Percentiles rank a stretch among this genome's conserved stretches.
These are phyloP conservation scores for Tuctoria greenei DNA, from an alignment of 176 grass and related monocot species.

Conservation along the genomic window DNA sequence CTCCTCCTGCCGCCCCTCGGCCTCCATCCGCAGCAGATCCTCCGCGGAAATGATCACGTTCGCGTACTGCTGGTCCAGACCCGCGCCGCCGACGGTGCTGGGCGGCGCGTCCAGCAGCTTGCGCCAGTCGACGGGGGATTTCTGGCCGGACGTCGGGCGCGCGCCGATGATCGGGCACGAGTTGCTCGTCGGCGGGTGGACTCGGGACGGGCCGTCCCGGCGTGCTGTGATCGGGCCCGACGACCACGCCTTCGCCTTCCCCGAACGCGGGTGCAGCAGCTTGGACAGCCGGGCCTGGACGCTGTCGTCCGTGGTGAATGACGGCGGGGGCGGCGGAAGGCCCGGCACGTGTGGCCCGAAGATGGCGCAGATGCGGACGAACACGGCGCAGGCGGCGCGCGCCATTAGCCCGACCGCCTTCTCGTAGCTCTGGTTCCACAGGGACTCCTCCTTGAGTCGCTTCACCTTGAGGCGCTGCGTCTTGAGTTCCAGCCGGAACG, in stretches of 20 bases:
- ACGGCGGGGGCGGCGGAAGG: conserved; percentile 36
- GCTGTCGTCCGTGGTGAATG: conserved; percentile 26
- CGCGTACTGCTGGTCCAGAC: conserved; percentile 79
- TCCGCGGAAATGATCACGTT: conserved; percentile 69
- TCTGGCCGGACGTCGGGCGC: conserved; percentile 7
- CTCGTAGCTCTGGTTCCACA: conserved; percentile 72
- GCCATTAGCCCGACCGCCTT: conserved; percentile 72
- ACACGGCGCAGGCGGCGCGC: conserved; percentile 57
- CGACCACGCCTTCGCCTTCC: conserved; percentile 39
- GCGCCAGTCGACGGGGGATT: conserved; percentile 42
- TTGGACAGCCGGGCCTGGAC: conserved; percentile 37
- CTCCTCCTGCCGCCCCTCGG: conserved; percentile 54
- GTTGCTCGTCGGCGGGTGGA: conserved; percentile 40
- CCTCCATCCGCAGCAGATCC: conserved; percentile 66
- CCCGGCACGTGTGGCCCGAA: conserved; percentile 53
- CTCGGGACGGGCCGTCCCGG: conserved; percentile 37
- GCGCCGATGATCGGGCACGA: conserved; percentile 71
- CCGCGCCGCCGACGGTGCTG: conserved; percentile 58
- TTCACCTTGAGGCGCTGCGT: conserved; percentile 65
- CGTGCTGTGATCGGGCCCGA: conserved; percentile 72
- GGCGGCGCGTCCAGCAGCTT: conserved; percentile 53
- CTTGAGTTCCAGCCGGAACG: conserved; percentile 59
- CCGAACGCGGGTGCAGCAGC: conserved; percentile 42
- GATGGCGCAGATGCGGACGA: conserved; percentile 60
- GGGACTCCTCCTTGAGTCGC: conserved; percentile 72